Evolutionary conservation across 495 filamentous ascomycete species (phyloP).

Genomic region (Talaromyces trachyspermus): DNA sequence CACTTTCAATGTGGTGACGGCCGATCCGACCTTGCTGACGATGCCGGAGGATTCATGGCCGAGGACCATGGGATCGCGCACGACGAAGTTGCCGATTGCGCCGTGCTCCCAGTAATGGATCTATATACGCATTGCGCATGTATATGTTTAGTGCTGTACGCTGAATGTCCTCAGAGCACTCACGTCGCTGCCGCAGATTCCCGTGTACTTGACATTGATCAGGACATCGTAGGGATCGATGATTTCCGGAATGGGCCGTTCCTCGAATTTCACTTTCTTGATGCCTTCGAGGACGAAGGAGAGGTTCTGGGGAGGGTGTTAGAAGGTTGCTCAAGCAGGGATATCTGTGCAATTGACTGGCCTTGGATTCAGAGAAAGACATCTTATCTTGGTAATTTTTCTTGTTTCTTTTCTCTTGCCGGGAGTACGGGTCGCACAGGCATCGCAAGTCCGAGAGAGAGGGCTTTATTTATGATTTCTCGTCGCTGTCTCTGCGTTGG

Average conservation of each 20-base stretch:
- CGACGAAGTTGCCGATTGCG: conserved; percentile 71
- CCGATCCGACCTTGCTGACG: conserved; percentile 57
- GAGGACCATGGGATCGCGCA: conserved; percentile 84
- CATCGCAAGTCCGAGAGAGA: too few species aligned
- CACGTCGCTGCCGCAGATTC: conserved; percentile 86
- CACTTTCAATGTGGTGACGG: conserved; percentile 33
- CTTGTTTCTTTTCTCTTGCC: too few species aligned
- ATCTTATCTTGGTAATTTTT: too few species aligned
- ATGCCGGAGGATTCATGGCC: conserved; percentile 85
- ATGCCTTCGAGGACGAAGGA: conserved; percentile 78
- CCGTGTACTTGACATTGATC: conserved; percentile 76
- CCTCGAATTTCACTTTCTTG: conserved; percentile 64
- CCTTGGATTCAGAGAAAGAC: conserved; percentile 4
- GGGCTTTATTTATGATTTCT: too few species aligned
- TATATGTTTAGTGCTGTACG: not conserved
- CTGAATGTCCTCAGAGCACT: conserved; percentile 12
- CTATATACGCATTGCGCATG: conserved; percentile 20
- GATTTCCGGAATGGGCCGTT: conserved; percentile 64
- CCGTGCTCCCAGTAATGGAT: conserved; percentile 89
- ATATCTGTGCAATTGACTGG: not conserved
- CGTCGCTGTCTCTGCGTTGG: too few species aligned
- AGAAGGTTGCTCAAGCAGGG: not conserved
- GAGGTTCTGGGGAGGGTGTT: conserved; percentile 54
- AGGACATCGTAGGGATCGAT: conserved; percentile 65
- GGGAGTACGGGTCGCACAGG: too few species aligned